Evolutionary conservation across 345 rosid species (phyloP).

Genomic region (Brassica juncea): DNA sequence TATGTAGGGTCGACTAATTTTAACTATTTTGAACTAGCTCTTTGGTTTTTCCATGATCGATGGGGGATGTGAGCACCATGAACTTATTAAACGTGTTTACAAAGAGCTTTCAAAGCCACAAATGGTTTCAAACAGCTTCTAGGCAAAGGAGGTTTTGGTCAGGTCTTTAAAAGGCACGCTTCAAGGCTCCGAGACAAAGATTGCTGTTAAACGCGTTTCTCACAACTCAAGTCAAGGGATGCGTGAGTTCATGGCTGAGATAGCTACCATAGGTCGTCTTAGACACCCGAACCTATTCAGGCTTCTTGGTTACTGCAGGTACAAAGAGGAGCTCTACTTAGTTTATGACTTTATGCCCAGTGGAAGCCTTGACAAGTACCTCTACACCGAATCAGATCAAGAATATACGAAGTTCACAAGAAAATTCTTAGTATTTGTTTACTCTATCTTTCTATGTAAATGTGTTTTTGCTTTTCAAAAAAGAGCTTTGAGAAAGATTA

Average conservation of each 20-base stretch:
- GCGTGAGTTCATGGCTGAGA: neutral
- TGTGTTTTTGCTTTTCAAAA: neutral
- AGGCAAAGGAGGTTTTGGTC: neutral
- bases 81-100: neutral
- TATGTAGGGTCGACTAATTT: no score
- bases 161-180: neutral
- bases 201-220: neutral
- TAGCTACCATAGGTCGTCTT: neutral
- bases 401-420: neutral
- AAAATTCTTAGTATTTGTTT: neutral
- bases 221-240: neutral
- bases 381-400: constrained; percentile 21
- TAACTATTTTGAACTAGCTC: no score
- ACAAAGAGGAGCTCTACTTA: neutral
- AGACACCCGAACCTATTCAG: neutral
- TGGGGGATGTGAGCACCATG: no score
- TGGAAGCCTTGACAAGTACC: neutral
- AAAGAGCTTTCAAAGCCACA: neutral
- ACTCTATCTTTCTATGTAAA: neutral
- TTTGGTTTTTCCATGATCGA: no score
- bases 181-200: neutral
- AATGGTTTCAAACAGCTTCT: neutral
- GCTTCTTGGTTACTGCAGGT: neutral
- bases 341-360: neutral
- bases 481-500: neutral